Base-by-base conservation (phyloP, 1,284 basidiomycete genomes). In the Schizophyllum commune region DNA sequence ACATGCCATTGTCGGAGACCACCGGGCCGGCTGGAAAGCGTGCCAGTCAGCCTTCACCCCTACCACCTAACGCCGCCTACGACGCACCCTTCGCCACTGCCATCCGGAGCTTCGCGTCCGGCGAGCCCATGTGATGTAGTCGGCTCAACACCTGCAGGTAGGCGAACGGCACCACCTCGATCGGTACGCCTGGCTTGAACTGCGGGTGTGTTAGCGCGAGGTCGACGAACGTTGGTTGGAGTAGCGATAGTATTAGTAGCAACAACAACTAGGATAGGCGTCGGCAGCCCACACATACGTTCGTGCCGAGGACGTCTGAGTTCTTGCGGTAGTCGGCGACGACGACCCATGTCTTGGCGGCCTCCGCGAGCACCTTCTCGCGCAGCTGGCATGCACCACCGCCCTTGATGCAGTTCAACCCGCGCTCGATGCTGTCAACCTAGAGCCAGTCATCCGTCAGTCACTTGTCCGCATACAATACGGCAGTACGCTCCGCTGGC, bases 251-350 rank as follows among this genome's bases (percentile, higher is more conserved):
- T 0, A 56, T 51, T 20, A 22, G 52, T 17, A 32, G n/a, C n/a
- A n/a, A n/a, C n/a, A n/a, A 60, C 27, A 58, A 39, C 55, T 54
- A 1, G 56, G n/a, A 52, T 52, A 58, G 22, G 51, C 51, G 15
- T 52, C 51, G 20, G 51, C 51, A 20, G 2, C 9, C 27, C 2
- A 3, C 3, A 80, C 89, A 65, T 70, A 94, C 92, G 70, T 83
- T 91, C 27, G 88, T 89, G 2, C 96, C 94, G 17, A 99, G 82
- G 52, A 86, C 81, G 60, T 86, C 77, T 7, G 89, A 88, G 69
- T 98, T 94, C 77, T 97, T 99, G 66, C 96, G 86, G 76, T 91
- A 94, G 75, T 99, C 97, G 57, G 97, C 96, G 54, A 99, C 96
- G 56, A 98, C 82, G 71, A 79, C 83, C 60, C 61, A 91, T 82